Evolutionary conservation across 208 protist genomes (phyloP), one percentile per base, ranked within the genome.

Genomic region (Acanthamoeba triangularis): DNA sequence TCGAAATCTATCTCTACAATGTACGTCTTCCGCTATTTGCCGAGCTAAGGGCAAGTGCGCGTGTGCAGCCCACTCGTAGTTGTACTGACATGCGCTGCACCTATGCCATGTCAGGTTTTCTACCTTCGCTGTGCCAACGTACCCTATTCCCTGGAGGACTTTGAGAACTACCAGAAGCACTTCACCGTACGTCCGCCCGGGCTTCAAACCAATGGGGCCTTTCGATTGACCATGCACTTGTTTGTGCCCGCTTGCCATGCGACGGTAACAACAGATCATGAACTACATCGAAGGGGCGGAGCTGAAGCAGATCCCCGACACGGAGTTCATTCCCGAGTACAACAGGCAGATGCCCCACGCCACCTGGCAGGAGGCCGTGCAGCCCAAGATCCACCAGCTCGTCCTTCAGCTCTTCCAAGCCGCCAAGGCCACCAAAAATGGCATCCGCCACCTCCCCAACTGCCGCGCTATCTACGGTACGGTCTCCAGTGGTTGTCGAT

Each of bases 1-100:
- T 96, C 23, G 95, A 96, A 63, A 33, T 96, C 37, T 96, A 96
- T 52, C 44, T 96, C 23, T 96, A 96, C 95, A 96, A 96, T 23
- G 82, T 90, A 63, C 30, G 8, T 14, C 37, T 54, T 35, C 76
- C 41, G 8, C 33, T 85, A 44, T 35, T 16, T 37, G 25, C 18
- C n/a, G 18, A 35, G 61, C 3, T 18, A 69, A 69, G 20, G 44
- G 10, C 23, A 10, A 30, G 63, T 69, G 23, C 63, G n/a, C 63
- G 14, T 16, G n/a, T 49, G 47, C 47, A 14, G 47, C 54, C 54
- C 67, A 30, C 7, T 2, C 33, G 14, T 16, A 16, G 47, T 49
- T 49, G n/a, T n/a, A 14, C 47, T 49, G 47, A 49, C 47, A 1
- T 16, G 16, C 47, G 47, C 13, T 76, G 18, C 28, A 5, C 11